A percentile compares a stretch with the other conserved stretches of the same genome.
phyloP scores from a whole-genome alignment of 1,284 basidiomycete species.

The Jaminaea rosea region DNA sequence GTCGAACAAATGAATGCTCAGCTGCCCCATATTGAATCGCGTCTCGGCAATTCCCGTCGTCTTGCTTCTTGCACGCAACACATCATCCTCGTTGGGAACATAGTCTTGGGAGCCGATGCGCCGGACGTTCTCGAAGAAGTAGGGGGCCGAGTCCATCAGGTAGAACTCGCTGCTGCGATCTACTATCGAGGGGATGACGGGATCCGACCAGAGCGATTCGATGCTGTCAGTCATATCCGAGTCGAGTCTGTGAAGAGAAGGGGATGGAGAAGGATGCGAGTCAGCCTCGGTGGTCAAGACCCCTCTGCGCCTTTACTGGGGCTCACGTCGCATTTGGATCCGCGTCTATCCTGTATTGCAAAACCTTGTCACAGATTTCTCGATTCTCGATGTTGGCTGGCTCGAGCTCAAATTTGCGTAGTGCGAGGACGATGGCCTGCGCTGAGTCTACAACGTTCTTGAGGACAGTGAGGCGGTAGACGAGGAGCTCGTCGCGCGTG shows the following conservation, averaged over 20 bases:
- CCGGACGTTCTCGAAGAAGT: conserved; percentile 79
- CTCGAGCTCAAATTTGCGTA: conserved; percentile 79
- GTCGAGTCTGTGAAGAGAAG: neutral
- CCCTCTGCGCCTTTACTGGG: conserved; percentile 55
- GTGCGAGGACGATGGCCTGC: conserved; percentile 77
- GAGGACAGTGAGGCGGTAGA: conserved; percentile 65
- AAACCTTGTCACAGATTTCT: conserved; percentile 48
- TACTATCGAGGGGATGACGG: conserved; percentile 74
- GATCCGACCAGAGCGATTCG: conserved; percentile 78
- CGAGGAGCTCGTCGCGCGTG: conserved; percentile 66
- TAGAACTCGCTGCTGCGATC: conserved; percentile 84
- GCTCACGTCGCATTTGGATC: conserved; percentile 47
- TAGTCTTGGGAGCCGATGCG: conserved; percentile 74
- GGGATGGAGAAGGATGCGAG: neutral
- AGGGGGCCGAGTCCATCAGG: conserved; percentile 87
- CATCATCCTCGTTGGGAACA: conserved; percentile 77
- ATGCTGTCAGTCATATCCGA: too few relatives aligned
- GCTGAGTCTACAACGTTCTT: conserved; percentile 55
- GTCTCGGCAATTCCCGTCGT: conserved; percentile 91
- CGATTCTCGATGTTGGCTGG: conserved; percentile 68
- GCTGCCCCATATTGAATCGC: conserved; percentile 49
- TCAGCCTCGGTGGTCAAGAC: neutral
- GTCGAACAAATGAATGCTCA: conserved; percentile 47
- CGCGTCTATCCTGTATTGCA: conserved; percentile 39
- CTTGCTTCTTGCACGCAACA: conserved; percentile 78